Conservation (phyloP, 306 rosid species). For the Dalbergia cochinchinensis region DNA sequence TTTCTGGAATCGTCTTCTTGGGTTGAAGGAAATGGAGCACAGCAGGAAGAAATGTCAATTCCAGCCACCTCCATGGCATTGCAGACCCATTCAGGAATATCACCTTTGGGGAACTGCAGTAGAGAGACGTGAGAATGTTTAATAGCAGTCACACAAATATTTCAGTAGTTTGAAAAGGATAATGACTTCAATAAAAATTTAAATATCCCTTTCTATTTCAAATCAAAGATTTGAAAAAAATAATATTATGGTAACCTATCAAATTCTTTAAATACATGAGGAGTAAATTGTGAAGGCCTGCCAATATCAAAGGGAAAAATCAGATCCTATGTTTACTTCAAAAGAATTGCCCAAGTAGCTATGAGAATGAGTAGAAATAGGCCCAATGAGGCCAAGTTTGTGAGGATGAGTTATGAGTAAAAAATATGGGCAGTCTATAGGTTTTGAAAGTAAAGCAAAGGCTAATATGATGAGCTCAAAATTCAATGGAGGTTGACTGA, state of each 20-base stretch:
- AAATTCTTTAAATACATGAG: background rate
- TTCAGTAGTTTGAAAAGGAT: conserved; percentile 12
- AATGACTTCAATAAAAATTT: background rate
- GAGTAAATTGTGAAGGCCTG: background rate
- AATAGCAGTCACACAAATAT: conserved; percentile 7
- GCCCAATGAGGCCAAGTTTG: no score
- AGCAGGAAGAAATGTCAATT: conserved; percentile 86
- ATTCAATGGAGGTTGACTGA: conserved; percentile 20
- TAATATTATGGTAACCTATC: background rate
- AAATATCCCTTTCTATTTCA: background rate
- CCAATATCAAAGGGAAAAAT: background rate
- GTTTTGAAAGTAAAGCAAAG: background rate
- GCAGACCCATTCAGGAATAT: conserved; percentile 95
- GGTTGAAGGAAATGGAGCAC: conserved; percentile 55
- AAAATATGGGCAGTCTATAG: background rate
- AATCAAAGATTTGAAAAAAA: background rate
- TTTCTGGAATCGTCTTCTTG: conserved; percentile 40
- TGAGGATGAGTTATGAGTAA: background rate
- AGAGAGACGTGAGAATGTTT: conserved; percentile 13
- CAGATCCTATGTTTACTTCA: conserved; percentile 13
- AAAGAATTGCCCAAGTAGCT: background rate
- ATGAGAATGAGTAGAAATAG: no score
- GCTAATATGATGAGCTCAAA: conserved; percentile 22
- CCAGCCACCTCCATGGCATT: conserved; percentile 99
- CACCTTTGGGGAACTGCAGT: conserved; percentile 84